Conservation (phyloP, 768 basidiomycete species). For the Tylopilus plumbeoviolaceoides region DNA sequence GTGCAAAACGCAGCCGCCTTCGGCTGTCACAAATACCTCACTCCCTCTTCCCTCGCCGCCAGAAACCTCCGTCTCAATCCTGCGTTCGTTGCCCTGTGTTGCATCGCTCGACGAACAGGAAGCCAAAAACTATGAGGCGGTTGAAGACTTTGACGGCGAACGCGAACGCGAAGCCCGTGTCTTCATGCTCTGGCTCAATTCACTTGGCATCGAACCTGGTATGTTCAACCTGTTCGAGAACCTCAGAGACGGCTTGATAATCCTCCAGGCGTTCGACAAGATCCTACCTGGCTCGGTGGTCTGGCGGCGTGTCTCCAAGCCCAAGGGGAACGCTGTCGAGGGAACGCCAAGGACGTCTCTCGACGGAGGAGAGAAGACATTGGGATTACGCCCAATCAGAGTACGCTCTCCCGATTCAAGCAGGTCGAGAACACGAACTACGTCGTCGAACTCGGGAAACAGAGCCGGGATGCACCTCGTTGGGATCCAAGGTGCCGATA, state of each 20-base stretch:
- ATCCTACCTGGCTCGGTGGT: constrained; percentile 87
- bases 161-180: constrained; percentile 98
- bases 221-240: constrained; percentile 98
- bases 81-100: constrained; percentile 95
- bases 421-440: too few species aligned
- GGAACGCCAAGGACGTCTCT: too few species aligned
- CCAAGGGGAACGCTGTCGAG: too few species aligned
- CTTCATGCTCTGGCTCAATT: constrained; percentile 98
- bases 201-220: constrained; percentile 91
- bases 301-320: constrained; percentile 96
- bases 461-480: too few species aligned
- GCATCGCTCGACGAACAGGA: constrained; percentile 93
- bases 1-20: constrained; percentile 93
- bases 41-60: constrained; percentile 82
- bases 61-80: constrained; percentile 98
- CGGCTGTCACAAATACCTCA: constrained; percentile 94
- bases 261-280: constrained; percentile 97
- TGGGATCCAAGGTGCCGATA: too few species aligned
- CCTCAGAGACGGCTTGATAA: constrained; percentile 84
- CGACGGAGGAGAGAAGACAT: too few species aligned
- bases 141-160: constrained; percentile 99
- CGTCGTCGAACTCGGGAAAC: too few species aligned
- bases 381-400: too few species aligned
- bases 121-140: constrained; percentile 79
- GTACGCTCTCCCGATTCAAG: too few species aligned